These are phyloP conservation scores for Lepiota brunneoincarnata DNA, from an alignment of 768 basidiomycete genomes.

Conservation along the genomic window DNA sequence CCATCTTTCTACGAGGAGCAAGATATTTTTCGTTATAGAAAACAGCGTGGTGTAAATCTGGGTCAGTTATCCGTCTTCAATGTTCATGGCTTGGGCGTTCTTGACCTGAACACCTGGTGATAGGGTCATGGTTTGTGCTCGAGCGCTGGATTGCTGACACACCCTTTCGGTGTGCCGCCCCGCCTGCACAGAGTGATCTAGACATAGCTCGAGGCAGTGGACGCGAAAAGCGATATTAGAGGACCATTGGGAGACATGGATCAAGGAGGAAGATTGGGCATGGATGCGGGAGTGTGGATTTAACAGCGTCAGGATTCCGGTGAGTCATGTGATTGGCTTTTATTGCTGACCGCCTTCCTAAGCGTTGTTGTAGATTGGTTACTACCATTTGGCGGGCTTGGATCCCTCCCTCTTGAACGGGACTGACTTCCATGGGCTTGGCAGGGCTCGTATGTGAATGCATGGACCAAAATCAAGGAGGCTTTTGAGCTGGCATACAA, in stretches of 20 bases:
- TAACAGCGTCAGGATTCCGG: slow-evolving; percentile 58
- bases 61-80: slow-evolving; percentile 40
- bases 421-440: slow-evolving; percentile 63
- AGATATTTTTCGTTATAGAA: slow-evolving; percentile 52
- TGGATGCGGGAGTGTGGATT: slow-evolving; percentile 58
- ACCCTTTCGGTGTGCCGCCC: slow-evolving; percentile 52
- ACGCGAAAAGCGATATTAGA: slow-evolving; percentile 48
- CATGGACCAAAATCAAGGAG: slow-evolving; percentile 60
- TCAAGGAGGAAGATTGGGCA: slow-evolving; percentile 60
- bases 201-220: slow-evolving; percentile 64
- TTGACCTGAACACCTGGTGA: not conserved
- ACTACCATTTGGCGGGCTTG: slow-evolving; percentile 63
- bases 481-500: slow-evolving; percentile 58
- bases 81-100: not conserved
- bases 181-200: slow-evolving; percentile 63
- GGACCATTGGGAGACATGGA: slow-evolving; percentile 73
- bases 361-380: slow-evolving; percentile 52
- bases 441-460: slow-evolving; percentile 53
- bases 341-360: slow-evolving; percentile 13
- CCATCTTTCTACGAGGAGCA: slow-evolving; percentile 6
- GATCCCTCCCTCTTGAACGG: slow-evolving; percentile 56
- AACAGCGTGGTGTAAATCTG: slow-evolving; percentile 80
- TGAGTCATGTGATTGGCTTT: slow-evolving; percentile 36
- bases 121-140: slow-evolving; percentile 78
- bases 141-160: slow-evolving; percentile 71